Evolutionary conservation across 441 rosid genomes (phyloP).

Genomic region (Jatropha podagrica): DNA sequence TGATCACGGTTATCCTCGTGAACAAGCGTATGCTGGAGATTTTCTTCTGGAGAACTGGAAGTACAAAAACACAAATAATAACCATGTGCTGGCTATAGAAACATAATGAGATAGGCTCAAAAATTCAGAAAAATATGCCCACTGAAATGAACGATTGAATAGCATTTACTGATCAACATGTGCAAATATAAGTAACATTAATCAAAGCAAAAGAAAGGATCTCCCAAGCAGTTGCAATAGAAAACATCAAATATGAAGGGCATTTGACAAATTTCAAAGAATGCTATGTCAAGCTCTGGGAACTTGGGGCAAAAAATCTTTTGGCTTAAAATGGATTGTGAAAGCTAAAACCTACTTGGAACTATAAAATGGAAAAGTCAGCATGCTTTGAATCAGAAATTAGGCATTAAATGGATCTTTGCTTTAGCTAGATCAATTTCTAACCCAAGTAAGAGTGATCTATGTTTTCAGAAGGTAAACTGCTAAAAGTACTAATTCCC

Average conservation of each 20-base stretch:
- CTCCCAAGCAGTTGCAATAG: background rate
- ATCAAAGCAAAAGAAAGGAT: background rate
- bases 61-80: conserved; percentile 16
- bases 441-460: background rate
- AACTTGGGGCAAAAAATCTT: background rate
- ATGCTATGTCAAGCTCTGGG: background rate
- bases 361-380: background rate
- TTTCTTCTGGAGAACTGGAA: conserved; percentile 82
- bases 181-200: background rate
- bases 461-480: background rate
- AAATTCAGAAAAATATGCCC: background rate
- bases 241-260: background rate
- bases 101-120: conserved; percentile 1
- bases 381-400: background rate
- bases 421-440: background rate
- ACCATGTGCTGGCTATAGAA: background rate
- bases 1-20: conserved; percentile 45
- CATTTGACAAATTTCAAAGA: background rate
- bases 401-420: background rate
- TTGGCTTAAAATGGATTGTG: background rate
- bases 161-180: background rate
- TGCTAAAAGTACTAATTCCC: conserved; percentile 6
- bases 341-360: background rate
- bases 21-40: conserved; percentile 40
- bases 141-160: background rate